Evolutionary conservation across 495 filamentous ascomycete genomes (phyloP), one percentile per base, ranked within the genome.

Genomic region (Barbatosphaeria neglecta): DNA sequence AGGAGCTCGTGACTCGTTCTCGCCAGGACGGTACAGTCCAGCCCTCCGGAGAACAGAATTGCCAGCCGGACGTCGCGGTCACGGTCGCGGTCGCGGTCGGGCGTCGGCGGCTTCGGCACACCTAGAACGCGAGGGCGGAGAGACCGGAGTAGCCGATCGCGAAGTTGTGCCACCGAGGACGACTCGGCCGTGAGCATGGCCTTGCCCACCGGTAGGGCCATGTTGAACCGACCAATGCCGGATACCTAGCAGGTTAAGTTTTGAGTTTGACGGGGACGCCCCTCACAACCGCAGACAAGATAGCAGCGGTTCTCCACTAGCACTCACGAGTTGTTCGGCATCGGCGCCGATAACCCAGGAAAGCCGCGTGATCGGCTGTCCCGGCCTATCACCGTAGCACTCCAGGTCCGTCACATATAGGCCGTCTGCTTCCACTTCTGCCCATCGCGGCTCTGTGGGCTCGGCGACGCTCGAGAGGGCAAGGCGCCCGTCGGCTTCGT

Each of bases 21-120:
- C 11, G 93, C 90, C 22, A 99, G 70, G 0, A 95, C 64, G 3
- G 89, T 90, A 60, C 92, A 96, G 60, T 99, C 92, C 8, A 99
- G 70, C 0, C 92, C 92, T 5, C 92, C 92, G 0, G 90, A 96
- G 63, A 97, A 99, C 0, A 99, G 72, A 2, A 99, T 75, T 0
- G 88, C 89, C 23, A 95, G 54, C 44, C 78, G 80, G 52, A 61
- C 67, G 60, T 59, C 61, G 61, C 51, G 46, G 41, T 48, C 47
- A 39, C 45, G 49, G 60, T 59, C 61, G 61, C 51, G 46, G 41
- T 48, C 47, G 40, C 45, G 49, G 33, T 66, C 40, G 9, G 68
- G 45, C 41, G 28, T 41, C 16, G 74, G 70, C 4, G 76, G 81
- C 33, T 67, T 53, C 4, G 83, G 84, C n/a, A 93, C 76, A 44